A percentile compares a stretch with the other conserved stretches of the same genome.
These are phyloP conservation scores for Ochetophila trinervis DNA, from an alignment of 306 rosid genomes.

Conservation along the genomic window DNA sequence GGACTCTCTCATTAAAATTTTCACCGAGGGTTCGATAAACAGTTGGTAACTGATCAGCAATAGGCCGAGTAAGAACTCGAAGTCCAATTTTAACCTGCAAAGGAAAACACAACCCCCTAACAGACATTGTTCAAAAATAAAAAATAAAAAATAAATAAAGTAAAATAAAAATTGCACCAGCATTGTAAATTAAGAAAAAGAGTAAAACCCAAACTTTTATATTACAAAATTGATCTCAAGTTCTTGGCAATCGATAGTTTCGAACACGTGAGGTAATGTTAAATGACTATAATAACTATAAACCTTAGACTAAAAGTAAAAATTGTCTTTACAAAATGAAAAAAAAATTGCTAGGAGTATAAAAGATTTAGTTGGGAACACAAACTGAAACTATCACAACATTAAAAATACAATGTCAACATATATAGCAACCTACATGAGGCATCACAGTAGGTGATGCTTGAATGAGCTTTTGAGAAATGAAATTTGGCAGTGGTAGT, in stretches of 20 bases:
- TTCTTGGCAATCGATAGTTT: background rate
- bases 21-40: constrained; percentile 83
- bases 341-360: background rate
- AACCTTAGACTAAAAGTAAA: background rate
- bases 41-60: constrained; percentile 66
- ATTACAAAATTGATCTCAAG: background rate
- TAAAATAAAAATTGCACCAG: background rate
- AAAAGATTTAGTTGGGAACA: background rate
- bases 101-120: constrained; percentile 1
- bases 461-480: too few relatives aligned
- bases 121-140: background rate
- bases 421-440: background rate
- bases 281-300: background rate
- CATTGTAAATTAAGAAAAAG: background rate
- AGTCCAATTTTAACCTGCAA: constrained; percentile 86
- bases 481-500: too few relatives aligned
- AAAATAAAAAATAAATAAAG: too few relatives aligned
- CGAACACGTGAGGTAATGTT: background rate
- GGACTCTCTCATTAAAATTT: constrained; percentile 84
- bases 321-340: background rate
- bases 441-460: background rate
- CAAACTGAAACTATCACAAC: background rate
- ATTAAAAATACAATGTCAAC: background rate
- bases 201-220: background rate
- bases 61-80: constrained; percentile 85